Evolutionary conservation across 331 rosid genomes (phyloP).

Genomic region (Malus hybrid): DNA sequence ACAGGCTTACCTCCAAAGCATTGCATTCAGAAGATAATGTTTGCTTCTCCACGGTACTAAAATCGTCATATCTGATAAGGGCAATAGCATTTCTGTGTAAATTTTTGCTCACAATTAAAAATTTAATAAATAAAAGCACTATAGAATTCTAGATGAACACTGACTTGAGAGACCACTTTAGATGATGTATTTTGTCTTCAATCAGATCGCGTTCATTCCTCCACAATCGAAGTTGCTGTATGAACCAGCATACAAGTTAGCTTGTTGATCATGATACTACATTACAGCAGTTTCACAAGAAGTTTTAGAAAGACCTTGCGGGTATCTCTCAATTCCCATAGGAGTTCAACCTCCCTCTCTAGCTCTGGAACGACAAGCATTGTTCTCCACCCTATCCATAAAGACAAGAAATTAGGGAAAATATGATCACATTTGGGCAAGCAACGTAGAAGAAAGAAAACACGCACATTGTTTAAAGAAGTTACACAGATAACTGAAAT

Average conservation of each 20-base stretch:
- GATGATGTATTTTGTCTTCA: constrained; percentile 78
- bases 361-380: constrained; percentile 99
- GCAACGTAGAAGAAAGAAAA: neutral
- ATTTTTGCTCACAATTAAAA: neutral
- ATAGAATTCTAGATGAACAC: constrained; percentile 19
- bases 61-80: constrained; percentile 53
- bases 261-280: neutral
- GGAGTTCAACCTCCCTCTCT: constrained; percentile 83
- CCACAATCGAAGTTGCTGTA: constrained; percentile 66
- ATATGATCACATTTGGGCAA: neutral
- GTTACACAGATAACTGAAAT: neutral
- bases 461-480: neutral
- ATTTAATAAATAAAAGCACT: neutral
- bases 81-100: constrained; percentile 1
- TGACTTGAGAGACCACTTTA: constrained; percentile 82
- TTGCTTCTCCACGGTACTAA: constrained; percentile 34
- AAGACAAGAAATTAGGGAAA: neutral
- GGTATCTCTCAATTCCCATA: constrained; percentile 63
- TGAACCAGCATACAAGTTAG: neutral
- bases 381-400: constrained; percentile 90
- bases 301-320: constrained; percentile 58
- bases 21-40: constrained; percentile 36
- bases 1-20: constrained; percentile 55
- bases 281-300: neutral
- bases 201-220: constrained; percentile 73